Evolutionary conservation across 192 early-diverging fungal genomes (phyloP).

Genomic region (Chytriomyces confervae): DNA sequence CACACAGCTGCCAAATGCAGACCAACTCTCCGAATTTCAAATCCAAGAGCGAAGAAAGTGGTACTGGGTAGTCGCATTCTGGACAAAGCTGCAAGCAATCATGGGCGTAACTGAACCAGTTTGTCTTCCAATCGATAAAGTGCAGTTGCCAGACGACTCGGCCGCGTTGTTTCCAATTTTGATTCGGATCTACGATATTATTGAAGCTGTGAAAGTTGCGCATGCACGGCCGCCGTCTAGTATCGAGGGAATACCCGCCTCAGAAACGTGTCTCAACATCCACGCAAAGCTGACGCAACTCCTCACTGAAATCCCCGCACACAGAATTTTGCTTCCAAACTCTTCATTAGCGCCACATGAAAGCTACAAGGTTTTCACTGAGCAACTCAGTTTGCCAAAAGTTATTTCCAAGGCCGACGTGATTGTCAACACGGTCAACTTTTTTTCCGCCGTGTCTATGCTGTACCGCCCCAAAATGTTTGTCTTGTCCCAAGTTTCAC

Average conservation of each 20-base stretch:
- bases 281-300: neutral
- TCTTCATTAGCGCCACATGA: neutral
- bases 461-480: slow-evolving; percentile 15
- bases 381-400: neutral
- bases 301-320: neutral
- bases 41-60: neutral
- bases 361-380: neutral
- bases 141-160: neutral
- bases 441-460: neutral
- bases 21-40: neutral
- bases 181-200: neutral
- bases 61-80: neutral
- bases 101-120: neutral
- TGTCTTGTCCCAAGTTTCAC: neutral
- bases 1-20: neutral
- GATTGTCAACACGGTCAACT: neutral
- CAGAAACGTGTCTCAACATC: neutral
- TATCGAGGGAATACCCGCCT: neutral
- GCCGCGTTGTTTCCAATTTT: neutral
- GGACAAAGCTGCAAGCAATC: neutral
- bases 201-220: neutral
- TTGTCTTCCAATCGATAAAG: neutral
- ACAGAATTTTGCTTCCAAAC: neutral
- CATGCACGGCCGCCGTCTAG: neutral
- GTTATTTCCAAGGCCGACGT: neutral